These are phyloP conservation scores for Annona squamosa DNA, from an alignment of 164 flowering plant species.

Conservation along the genomic window DNA sequence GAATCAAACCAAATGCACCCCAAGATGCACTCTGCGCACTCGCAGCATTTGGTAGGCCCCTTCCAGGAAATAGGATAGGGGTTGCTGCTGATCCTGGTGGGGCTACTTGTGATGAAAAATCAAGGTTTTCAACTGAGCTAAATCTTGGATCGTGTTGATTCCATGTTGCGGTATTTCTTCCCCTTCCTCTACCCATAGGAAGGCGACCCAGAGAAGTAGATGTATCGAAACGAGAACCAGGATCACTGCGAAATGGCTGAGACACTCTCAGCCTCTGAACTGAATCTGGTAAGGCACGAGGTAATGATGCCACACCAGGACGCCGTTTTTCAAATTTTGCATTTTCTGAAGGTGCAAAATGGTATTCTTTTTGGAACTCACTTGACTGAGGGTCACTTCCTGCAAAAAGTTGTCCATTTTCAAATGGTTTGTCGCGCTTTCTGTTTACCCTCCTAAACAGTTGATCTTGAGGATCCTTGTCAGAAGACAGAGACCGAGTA, in stretches of 20 bases:
- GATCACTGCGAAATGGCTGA: constrained; percentile 44
- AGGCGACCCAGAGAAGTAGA: constrained; percentile 17
- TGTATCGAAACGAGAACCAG: constrained; percentile 27
- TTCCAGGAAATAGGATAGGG: constrained; percentile 48
- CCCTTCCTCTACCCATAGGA: constrained; percentile 59
- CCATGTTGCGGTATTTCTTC: constrained; percentile 55
- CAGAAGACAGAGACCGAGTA: constrained; percentile 55
- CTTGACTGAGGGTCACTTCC: constrained; percentile 49
- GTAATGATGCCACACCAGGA: constrained; percentile 25
- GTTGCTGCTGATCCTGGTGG: constrained; percentile 48
- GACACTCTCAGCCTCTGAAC: constrained; percentile 43
- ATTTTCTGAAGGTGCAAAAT: constrained; percentile 25
- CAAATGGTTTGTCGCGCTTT: constrained; percentile 53
- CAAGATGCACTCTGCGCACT: constrained; percentile 52
- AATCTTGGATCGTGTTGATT: constrained; percentile 53
- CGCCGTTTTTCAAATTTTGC: constrained; percentile 49
- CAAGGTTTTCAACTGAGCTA: constrained; percentile 31
- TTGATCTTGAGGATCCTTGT: constrained; percentile 45
- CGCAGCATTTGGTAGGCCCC: constrained; percentile 62
- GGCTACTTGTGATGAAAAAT: constrained; percentile 59
- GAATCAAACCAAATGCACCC: constrained; percentile 65
- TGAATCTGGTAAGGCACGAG: constrained; percentile 36
- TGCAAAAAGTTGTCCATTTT: constrained; percentile 50
- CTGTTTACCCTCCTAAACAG: constrained; percentile 44
- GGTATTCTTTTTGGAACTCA: constrained; percentile 35